phyloP scores from a whole-genome alignment of 2,329 filamentous ascomycete genomes.

The Pseudogymnoascus sp. region DNA sequence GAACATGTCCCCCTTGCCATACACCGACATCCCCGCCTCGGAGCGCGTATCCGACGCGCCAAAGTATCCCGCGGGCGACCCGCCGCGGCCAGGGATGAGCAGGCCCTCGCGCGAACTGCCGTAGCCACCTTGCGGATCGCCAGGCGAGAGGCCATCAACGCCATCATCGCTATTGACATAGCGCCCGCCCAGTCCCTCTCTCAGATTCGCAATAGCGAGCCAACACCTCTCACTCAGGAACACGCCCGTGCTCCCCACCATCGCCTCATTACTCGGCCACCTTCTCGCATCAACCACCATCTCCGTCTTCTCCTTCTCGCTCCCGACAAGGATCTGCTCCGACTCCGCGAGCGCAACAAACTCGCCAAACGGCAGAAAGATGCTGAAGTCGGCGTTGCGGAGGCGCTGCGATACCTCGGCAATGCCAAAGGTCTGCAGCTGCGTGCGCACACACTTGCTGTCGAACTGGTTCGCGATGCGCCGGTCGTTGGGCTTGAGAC shows the following conservation, averaged over 20 bases:
- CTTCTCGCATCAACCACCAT: slow-evolving; percentile 84
- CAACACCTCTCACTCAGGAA: slow-evolving; percentile 95
- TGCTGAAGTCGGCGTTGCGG: slow-evolving; percentile 85
- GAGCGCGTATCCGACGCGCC: slow-evolving; percentile 66
- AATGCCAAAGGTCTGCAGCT: slow-evolving; percentile 92
- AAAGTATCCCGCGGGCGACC: slow-evolving; percentile 66
- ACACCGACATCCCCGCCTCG: slow-evolving; percentile 84
- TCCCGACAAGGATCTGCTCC: slow-evolving; percentile 79
- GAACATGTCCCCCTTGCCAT: slow-evolving; percentile 95
- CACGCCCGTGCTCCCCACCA: slow-evolving; percentile 83
- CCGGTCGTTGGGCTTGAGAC: slow-evolving; percentile 92
- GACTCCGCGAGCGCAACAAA: slow-evolving; percentile 83
- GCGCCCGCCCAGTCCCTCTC: slow-evolving; percentile 49
- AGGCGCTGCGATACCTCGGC: slow-evolving; percentile 93
- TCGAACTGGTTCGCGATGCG: slow-evolving; percentile 98
- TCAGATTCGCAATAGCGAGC: slow-evolving; percentile 76
- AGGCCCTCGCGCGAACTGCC: slow-evolving; percentile 55
- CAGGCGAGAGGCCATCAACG: slow-evolving; percentile 51
- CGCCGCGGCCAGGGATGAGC: slow-evolving; percentile 44
- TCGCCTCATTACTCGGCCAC: slow-evolving; percentile 87
- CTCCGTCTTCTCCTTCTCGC: slow-evolving; percentile 85
- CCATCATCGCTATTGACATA: slow-evolving; percentile 51
- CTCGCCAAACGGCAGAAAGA: slow-evolving; percentile 93
- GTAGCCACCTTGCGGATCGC: slow-evolving; percentile 44
- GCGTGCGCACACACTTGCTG: slow-evolving; percentile 92